Base-by-base conservation (phyloP, 2,329 filamentous ascomycete species). In the Hymenoscyphus scutula region DNA sequence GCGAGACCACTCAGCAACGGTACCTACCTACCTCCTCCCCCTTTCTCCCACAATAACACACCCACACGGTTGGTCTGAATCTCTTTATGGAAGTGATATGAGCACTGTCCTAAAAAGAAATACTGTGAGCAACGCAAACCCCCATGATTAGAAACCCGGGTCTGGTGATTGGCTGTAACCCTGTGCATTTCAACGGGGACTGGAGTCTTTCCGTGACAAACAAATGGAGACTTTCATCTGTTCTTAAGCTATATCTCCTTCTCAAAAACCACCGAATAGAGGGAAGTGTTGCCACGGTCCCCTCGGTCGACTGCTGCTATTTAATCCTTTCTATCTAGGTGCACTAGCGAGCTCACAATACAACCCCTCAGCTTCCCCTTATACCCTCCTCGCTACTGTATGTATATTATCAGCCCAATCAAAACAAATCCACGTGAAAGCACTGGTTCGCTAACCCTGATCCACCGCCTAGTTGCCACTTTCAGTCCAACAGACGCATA, bases 391-490 rank as follows among this genome's bases (percentile, higher is more conserved):
- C 41, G 41, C 41, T 48, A 23, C 41, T 48, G 41, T 23, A 48
- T 11, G 41, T 48, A 48, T 23, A 23, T 19, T 17, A 17, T 7
- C 19, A 48, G 15, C 6, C 23, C 23, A 25, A 25, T 38, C 29
- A 48, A 19, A 58, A 34, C 56, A 41, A 48, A 48, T 10, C 37
- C 38, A 59, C 57, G 45, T 59, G 41, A 53, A 53, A 15, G 29
- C 19, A 53, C 45, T 13, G 30, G 3, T 23, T 59, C 57, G 57
- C 57, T 59, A 59, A 53, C 57, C 57, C 57, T 59, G 45, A 59
- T 53, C 57, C n/a, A 59, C 45, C 17, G 34, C 56, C 32, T 34
- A 34, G 32, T 34, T 34, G 15, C 32, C 29, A 32, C 41, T 23
- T 48, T 37, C 37, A n/a, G 45, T 29, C n/a, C 23, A 37, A 38